A percentile compares a stretch with the other conserved stretches of the same genome.
phyloP scores from a whole-genome alignment of 169 alveolate genomes.

The Babesia ovata region DNA sequence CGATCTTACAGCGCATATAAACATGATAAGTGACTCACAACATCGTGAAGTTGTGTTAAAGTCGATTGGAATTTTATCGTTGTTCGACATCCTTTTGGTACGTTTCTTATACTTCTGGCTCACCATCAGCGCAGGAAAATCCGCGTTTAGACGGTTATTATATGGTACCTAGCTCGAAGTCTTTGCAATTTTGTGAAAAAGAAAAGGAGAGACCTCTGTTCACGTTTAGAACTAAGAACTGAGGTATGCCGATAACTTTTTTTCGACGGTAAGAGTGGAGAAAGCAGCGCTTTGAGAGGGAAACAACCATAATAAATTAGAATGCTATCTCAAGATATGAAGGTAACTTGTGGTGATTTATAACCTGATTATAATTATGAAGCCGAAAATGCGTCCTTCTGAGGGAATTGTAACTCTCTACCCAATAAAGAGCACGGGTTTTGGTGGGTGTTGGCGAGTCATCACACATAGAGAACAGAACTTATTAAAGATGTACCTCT shows the following conservation, averaged over 20 bases:
- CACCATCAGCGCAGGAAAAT: slow-evolving; percentile 13
- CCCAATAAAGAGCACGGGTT: slow-evolving; percentile 32
- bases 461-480: slow-evolving; percentile 1
- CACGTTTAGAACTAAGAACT: not conserved
- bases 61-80: slow-evolving; percentile 36
- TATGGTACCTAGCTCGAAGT: slow-evolving; percentile 7
- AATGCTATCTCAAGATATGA: slow-evolving; percentile 37
- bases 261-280: not conserved
- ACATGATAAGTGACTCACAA: not conserved
- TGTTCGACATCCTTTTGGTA: slow-evolving; percentile 44
- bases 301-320: not conserved
- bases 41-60: slow-evolving; percentile 32
- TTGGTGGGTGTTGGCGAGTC: slow-evolving; percentile 22
- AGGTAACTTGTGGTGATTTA: slow-evolving; percentile 29
- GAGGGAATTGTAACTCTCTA: slow-evolving; percentile 15
- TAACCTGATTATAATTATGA: not conserved
- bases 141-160: slow-evolving; percentile 14
- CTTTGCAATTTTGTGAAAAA: slow-evolving; percentile 24
- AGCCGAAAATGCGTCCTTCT: slow-evolving; percentile 1
- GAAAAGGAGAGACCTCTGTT: not conserved
- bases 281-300: not conserved
- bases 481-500: slow-evolving; percentile 21
- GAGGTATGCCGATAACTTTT: not conserved
- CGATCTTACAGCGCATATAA: slow-evolving; percentile 24
- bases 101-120: not conserved